Conservation (phyloP, 2,329 filamentous ascomycete species). For the Ophiostoma australiae region DNA sequence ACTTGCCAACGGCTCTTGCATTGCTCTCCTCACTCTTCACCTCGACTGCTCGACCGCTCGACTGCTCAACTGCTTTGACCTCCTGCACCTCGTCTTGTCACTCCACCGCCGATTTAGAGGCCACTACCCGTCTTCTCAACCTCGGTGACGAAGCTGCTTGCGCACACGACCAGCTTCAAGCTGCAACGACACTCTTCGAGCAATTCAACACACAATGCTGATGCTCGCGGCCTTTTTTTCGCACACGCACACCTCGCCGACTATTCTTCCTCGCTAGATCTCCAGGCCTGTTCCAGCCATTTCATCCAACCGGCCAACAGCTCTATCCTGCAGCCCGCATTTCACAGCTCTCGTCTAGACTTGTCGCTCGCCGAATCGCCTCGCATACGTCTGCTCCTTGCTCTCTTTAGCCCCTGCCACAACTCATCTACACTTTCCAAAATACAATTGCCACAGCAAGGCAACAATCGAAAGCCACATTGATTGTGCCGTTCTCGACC, state of each 20-base stretch:
- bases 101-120: not conserved
- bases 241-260: conserved; percentile 26
- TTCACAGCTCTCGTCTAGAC: not conserved
- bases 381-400: not conserved
- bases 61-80: not conserved
- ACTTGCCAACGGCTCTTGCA: not conserved
- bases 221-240: conserved; percentile 29
- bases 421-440: not conserved
- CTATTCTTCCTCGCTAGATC: conserved; percentile 32
- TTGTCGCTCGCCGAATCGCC: not conserved
- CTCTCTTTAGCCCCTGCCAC: too few relatives aligned
- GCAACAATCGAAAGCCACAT: not conserved
- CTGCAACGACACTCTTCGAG: not conserved
- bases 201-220: conserved; percentile 30
- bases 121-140: not conserved
- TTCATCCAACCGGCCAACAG: not conserved
- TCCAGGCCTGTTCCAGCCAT: not conserved
- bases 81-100: not conserved
- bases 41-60: not conserved
- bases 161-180: conserved; percentile 17
- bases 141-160: not conserved
- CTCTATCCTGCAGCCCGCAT: not conserved
- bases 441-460: not conserved
- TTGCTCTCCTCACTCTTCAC: not conserved
- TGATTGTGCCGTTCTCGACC: not conserved